Evolutionary conservation across 2,329 filamentous ascomycete species (phyloP), one percentile per base, ranked within the genome.

Genomic region (Talaromyces piceae): DNA sequence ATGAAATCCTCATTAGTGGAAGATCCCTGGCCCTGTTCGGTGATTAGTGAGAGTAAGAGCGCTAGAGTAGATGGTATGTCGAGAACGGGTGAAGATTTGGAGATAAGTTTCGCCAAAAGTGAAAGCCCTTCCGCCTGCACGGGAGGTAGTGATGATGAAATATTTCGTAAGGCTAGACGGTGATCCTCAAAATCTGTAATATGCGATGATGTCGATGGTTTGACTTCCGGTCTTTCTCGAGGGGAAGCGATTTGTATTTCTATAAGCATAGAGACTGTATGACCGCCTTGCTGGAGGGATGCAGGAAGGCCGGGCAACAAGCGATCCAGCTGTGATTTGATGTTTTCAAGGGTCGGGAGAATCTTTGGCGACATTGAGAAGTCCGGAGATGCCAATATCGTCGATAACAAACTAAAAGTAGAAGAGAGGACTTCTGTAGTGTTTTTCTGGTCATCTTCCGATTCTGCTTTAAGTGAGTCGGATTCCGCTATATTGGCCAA

Each of bases 81-180:
- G 28, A 73, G 64, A 5, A 73, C 62, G 0, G 70, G 70, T 0
- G 71, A 73, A 1, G 66, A 61, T 46, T 67, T 67, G n/a, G 60
- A 60, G 54, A 73, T 64, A 3, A 73, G 55, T 22, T 64, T 59
- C 4, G 68, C 69, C 3, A 73, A 57, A 3, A 71, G 58, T 1
- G 68, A 68, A 39, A 73, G 69, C 13, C 71, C 71, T 54, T 73
- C 70, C 25, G 68, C 71, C 54, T 73, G 70, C 1, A 73, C 65
- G 1, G 71, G 71, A 4, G 68, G 67, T 11, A 73, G 58, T 12
- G 67, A 57, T 2, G 70, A 72, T 30, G 64, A 67, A 37, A 73
- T 62, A 50, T 69, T 67, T 20, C 58, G 58, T n/a, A 73, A 54
- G 12, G 69, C 71, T 52, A 69, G 68, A 26, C 68, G 67, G 51